These are phyloP conservation scores for Pythium grandisporangium DNA, from an alignment of 352 stramenopile species.

Conservation along the genomic window DNA sequence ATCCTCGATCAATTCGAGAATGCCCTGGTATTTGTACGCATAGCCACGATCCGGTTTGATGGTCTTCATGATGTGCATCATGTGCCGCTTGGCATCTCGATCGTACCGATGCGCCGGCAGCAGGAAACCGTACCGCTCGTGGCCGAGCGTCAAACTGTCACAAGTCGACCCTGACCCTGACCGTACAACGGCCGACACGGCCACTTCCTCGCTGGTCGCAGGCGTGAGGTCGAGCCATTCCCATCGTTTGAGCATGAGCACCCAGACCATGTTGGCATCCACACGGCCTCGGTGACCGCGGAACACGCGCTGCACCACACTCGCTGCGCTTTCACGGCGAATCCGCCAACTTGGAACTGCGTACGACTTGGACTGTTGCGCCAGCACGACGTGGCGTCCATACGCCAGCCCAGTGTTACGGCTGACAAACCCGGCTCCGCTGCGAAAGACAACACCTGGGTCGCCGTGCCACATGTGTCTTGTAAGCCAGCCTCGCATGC, in stretches of 20 bases:
- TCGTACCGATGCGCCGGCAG: conserved; percentile 46
- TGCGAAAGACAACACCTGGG: conserved; percentile 29
- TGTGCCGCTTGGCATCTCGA: conserved; percentile 26
- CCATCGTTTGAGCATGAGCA: conserved; percentile 61
- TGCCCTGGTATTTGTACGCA: conserved; percentile 63
- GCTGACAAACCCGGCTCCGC: conserved; percentile 33
- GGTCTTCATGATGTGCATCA: conserved; percentile 27
- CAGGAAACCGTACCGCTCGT: conserved; percentile 43
- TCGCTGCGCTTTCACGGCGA: conserved; percentile 20
- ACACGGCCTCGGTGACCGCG: conserved; percentile 45
- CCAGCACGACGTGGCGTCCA: conserved; percentile 26
- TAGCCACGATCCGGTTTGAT: conserved; percentile 33
- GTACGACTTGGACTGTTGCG: conserved; percentile 36
- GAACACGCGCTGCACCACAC: conserved; percentile 43
- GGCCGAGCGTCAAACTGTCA: conserved; percentile 46
- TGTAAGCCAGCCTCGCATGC: conserved; percentile 56
- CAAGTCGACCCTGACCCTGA: too few relatives aligned
- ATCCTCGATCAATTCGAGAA: conserved; percentile 61
- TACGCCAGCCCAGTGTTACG: conserved; percentile 32
- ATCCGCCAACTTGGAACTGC: conserved; percentile 32
- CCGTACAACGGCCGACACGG: too few relatives aligned
- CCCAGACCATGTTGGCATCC: conserved; percentile 46
- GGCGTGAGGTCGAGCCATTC: conserved; percentile 48
- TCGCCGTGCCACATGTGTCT: conserved; percentile 54
- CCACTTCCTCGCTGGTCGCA: too few relatives aligned